Percentiles rank a stretch among this genome's conserved stretches.
These are phyloP conservation scores for Noccaea bulbosa DNA, from an alignment of 345 rosid genomes.

Conservation along the genomic window DNA sequence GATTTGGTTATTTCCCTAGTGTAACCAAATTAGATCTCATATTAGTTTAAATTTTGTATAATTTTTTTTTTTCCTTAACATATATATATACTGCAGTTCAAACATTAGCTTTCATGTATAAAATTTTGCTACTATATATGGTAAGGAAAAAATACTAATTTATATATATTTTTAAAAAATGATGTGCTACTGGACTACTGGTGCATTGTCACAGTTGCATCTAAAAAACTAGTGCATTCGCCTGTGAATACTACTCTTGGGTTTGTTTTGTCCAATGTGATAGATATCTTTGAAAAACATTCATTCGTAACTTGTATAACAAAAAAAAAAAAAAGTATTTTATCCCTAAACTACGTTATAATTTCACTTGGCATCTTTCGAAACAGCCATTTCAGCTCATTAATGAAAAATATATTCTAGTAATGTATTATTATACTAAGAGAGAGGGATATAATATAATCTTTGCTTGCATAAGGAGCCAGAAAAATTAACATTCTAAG, in stretches of 20 bases:
- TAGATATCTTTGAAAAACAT: background rate
- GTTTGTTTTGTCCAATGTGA: background rate
- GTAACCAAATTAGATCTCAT: background rate
- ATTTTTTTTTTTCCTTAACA: background rate
- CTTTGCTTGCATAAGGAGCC: background rate
- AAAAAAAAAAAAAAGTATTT: background rate
- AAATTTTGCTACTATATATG: background rate
- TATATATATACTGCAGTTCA: background rate
- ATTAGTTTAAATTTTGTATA: background rate
- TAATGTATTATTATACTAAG: no score
- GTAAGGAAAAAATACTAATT: no score
- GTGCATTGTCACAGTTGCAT: no score
- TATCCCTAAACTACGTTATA: background rate
- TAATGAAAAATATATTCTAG: no score
- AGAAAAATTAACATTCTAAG: background rate
- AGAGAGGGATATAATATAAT: background rate
- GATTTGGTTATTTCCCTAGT: conserved; percentile 15
- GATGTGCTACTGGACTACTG: no score
- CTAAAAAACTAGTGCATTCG: background rate
- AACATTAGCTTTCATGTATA: background rate
- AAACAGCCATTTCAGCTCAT: background rate
- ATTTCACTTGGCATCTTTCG: background rate
- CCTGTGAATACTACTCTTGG: background rate
- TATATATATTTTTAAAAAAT: background rate
- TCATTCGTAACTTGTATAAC: background rate